These are phyloP conservation scores for Pichia exigua DNA, from an alignment of 805 yeast genomes.

Conservation along the genomic window DNA sequence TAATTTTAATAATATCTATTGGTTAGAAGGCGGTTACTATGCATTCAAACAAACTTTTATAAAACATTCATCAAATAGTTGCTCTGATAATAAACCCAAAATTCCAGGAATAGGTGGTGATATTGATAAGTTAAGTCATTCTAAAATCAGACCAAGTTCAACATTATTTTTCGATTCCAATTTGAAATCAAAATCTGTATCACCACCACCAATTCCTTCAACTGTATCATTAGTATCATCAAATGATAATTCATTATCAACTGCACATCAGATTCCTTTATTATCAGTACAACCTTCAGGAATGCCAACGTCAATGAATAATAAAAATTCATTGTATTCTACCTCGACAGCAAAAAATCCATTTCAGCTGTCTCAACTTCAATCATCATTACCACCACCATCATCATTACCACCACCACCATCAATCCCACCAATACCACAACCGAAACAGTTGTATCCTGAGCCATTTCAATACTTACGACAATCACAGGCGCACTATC, in stretches of 20 bases:
- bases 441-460: not conserved
- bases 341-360: not conserved
- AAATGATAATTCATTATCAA: not conserved
- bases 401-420: not conserved
- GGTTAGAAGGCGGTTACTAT: slow-evolving; percentile 33
- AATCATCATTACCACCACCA: not conserved
- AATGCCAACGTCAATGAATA: not conserved
- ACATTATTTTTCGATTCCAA: not conserved
- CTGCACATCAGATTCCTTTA: not conserved
- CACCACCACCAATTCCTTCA: slow-evolving; percentile 3
- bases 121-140: not conserved
- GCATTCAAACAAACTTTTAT: slow-evolving; percentile 9
- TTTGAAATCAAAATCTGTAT: not conserved
- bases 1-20: slow-evolving; percentile 5
- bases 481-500: not conserved
- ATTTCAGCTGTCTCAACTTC: not conserved
- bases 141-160: not conserved
- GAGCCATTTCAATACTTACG: not conserved
- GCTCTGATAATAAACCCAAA: slow-evolving; percentile 1
- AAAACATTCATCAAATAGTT: not conserved
- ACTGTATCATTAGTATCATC: not conserved
- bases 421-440: not conserved
- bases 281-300: not conserved
- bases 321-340: not conserved
- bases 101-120: not conserved